Percentiles rank a stretch among this genome's conserved stretches.
These are phyloP conservation scores for Russula emetica DNA, from an alignment of 768 basidiomycete genomes.

Conservation along the genomic window DNA sequence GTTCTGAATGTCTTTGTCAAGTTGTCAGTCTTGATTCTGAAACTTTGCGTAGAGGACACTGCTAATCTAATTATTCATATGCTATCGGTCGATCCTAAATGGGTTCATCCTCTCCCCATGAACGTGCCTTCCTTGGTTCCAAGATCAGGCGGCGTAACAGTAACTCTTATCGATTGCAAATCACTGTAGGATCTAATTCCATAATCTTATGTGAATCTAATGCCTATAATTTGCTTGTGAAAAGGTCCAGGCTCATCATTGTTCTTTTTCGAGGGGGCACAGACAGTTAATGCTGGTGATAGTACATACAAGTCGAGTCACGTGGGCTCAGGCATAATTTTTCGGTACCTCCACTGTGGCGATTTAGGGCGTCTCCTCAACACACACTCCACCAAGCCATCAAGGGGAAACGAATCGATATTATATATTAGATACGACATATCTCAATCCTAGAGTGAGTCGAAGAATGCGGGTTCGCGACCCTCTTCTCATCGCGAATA, in stretches of 20 bases:
- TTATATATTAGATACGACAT: slow-evolving; percentile 95
- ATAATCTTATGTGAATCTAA: background rate
- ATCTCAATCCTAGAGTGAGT: slow-evolving; percentile 74
- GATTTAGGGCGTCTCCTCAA: slow-evolving; percentile 87
- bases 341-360: slow-evolving; percentile 93
- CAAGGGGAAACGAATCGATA: slow-evolving; percentile 75
- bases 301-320: slow-evolving; percentile 65
- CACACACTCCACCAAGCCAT: slow-evolving; percentile 84
- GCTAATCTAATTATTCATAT: slow-evolving; percentile 90
- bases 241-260: slow-evolving; percentile 82
- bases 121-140: slow-evolving; percentile 71
- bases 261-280: slow-evolving; percentile 89
- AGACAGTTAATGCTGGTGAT: slow-evolving; percentile 87
- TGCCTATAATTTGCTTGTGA: background rate
- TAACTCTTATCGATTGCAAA: slow-evolving; percentile 98
- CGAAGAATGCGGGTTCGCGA: background rate
- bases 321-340: slow-evolving; percentile 64
- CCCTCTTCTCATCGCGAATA: slow-evolving; percentile 1
- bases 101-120: slow-evolving; percentile 85
- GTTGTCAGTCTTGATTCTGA: background rate
- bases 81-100: slow-evolving; percentile 82
- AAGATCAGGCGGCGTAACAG: slow-evolving; percentile 76
- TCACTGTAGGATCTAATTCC: slow-evolving; percentile 58
- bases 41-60: slow-evolving; percentile 52
- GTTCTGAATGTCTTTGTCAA: slow-evolving; percentile 11